These are phyloP conservation scores for Aspergillus coremiiformis DNA, from an alignment of 495 filamentous ascomycete genomes.

Conservation along the genomic window DNA sequence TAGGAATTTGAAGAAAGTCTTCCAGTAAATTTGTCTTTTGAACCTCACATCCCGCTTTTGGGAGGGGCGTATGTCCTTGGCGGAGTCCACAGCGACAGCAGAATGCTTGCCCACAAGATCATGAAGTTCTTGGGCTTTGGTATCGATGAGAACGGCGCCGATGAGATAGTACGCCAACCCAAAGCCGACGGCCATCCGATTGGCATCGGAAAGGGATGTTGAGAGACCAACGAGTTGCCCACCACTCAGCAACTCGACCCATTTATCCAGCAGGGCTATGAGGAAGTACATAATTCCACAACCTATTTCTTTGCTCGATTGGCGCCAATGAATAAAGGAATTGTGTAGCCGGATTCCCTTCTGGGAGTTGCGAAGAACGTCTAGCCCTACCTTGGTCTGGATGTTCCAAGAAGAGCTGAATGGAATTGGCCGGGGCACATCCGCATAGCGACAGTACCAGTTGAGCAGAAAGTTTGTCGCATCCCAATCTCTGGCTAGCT, in stretches of 20 bases:
- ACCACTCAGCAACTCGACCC: conserved; percentile 47
- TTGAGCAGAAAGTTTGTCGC: conserved; percentile 52
- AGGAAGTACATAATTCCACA: conserved; percentile 53
- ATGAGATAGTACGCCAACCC: conserved; percentile 53
- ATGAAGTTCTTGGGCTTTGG: conserved; percentile 49
- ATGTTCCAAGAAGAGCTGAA: conserved; percentile 59
- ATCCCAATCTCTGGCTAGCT: conserved; percentile 46
- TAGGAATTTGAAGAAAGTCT: conserved; percentile 43
- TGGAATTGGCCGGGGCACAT: conserved; percentile 43
- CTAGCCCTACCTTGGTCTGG: conserved; percentile 47
- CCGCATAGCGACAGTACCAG: conserved; percentile 51
- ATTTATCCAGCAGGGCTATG: conserved; percentile 53
- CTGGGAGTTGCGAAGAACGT: conserved; percentile 46
- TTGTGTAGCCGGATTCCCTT: conserved; percentile 55
- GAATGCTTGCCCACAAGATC: conserved; percentile 37
- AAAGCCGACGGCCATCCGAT: conserved; percentile 49
- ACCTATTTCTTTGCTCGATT: conserved; percentile 49
- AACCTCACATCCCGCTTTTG: conserved; percentile 39
- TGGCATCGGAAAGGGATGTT: conserved; percentile 27
- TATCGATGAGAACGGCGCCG: conserved; percentile 52
- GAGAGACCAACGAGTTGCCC: conserved; percentile 38
- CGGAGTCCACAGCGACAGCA: conserved; percentile 23
- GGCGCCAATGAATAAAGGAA: conserved; percentile 55
- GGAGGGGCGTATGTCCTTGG: conserved; percentile 36
- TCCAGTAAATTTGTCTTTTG: conserved; percentile 49